Base-by-base conservation (phyloP, 1,284 basidiomycete species). In the Irpex sp. region DNA sequence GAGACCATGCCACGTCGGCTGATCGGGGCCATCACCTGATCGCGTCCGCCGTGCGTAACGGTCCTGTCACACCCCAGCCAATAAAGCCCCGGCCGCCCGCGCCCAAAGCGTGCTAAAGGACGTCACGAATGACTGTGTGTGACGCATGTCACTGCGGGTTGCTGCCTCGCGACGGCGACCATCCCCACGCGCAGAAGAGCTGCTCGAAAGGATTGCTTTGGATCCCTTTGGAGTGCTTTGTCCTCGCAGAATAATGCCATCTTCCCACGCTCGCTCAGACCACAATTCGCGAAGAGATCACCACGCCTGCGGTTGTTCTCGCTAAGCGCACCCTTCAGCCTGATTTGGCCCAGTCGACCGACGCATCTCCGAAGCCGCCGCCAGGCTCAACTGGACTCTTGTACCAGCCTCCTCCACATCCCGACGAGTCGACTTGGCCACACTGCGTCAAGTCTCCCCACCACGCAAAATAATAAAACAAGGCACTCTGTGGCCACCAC, bases 1-100 rank as follows among this genome's bases (percentile, higher is more conserved):
- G 57, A 36, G 60, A n/a, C 49, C 56, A 53, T 45, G 60, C 60
- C 56, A 42, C 60, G 58, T 62, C 61, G 61, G 52, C 49, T 42
- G 39, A 55, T 62, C 57, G 47, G 59, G 55, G 52, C 58, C 58
- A n/a, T 49, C 52, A 54, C 23, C 23, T 54, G 52, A 35, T 54
- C 33, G 52, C 28, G 52, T 28, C 16, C 52, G 52, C 28, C 52
- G 52, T 12, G 18, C 18, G 21, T 55, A 7, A 47, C 51, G 42
- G 35, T 47, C 39, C 28, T 18, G 53, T 36, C 36, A 47, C 37
- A 45, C 35, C 6, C 21, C n/a, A 45, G n/a, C 10, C 19, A 47
- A 39, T 36, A 39, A 33, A 42, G 36, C 52, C 18, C 28, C n/a
- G 19, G 58, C 28, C 33, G 55, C 18, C 45, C 45, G 21, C 45